Conservation (phyloP, 2,329 filamentous ascomycete genomes). For the Aciculosporium take region DNA sequence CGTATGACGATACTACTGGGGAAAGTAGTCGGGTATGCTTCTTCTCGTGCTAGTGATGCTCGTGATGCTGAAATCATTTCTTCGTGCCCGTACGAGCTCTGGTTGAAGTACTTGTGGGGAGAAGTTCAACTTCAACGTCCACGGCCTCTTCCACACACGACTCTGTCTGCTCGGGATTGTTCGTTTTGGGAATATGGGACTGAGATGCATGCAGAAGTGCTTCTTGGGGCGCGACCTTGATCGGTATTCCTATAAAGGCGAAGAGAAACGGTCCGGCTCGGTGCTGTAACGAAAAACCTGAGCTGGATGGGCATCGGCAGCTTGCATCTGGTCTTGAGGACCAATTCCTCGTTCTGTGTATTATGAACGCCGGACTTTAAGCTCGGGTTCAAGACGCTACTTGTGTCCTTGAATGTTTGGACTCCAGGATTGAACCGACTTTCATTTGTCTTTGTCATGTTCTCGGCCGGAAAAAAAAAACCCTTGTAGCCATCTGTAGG, state of each 20-base stretch:
- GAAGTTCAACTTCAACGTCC: conserved; percentile 35
- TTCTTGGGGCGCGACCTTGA: conserved; percentile 40
- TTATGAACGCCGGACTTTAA: neutral
- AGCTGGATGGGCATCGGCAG: conserved; percentile 51
- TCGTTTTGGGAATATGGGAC: conserved; percentile 33
- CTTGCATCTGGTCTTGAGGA: conserved; percentile 38
- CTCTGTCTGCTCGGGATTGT: conserved; percentile 18
- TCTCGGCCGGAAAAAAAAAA: conserved; percentile 50
- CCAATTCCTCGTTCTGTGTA: neutral
- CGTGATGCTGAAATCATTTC: neutral
- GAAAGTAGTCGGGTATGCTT: neutral
- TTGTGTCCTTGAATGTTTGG: conserved; percentile 3
- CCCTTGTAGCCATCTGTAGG: conserved; percentile 17
- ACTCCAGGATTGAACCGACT: conserved; percentile 41
- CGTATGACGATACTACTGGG: neutral
- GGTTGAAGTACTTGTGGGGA: conserved; percentile 28
- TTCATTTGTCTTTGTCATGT: conserved; percentile 61
- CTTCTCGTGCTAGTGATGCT: neutral
- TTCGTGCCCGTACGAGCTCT: conserved; percentile 4
- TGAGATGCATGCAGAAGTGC: conserved; percentile 53
- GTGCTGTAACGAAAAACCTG: conserved; percentile 39
- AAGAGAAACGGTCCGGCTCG: conserved; percentile 45
- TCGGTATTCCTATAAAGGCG: conserved; percentile 46
- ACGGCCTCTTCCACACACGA: conserved; percentile 42
- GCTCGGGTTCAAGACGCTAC: conserved; percentile 19